phyloP scores from a whole-genome alignment of 1,284 basidiomycete genomes.

The Anthracocystis walkeri region DNA sequence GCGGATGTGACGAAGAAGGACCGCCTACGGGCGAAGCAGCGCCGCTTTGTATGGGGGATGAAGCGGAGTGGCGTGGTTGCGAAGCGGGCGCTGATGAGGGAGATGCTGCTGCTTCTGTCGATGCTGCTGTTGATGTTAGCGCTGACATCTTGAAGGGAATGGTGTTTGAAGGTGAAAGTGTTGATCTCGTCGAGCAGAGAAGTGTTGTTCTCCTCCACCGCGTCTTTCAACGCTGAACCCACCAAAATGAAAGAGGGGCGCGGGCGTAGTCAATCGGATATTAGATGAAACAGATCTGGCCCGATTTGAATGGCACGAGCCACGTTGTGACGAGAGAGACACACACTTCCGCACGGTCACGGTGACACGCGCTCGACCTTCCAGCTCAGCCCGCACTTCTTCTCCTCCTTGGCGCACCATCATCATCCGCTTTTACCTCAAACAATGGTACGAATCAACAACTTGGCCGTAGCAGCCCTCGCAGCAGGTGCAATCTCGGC shows the following conservation, averaged over 20 bases:
- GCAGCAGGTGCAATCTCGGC: constrained; percentile 27
- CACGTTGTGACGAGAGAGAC: neutral
- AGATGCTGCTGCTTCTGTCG: constrained; percentile 10
- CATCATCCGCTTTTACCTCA: neutral
- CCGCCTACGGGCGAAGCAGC: constrained; percentile 16
- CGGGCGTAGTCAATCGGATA: neutral
- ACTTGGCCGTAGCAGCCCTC: constrained; percentile 30
- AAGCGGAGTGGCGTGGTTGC: constrained; percentile 7
- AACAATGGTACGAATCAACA: constrained; percentile 42
- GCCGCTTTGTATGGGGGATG: constrained; percentile 13
- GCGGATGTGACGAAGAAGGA: constrained; percentile 9
- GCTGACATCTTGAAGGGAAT: neutral
- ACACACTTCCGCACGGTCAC: neutral
- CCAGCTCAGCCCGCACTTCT: neutral
- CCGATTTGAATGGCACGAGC: constrained; percentile 10
- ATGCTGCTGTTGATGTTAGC: constrained; percentile 14
- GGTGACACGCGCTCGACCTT: neutral
- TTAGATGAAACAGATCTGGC: neutral
- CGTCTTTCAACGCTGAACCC: neutral
- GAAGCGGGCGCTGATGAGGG: constrained; percentile 8
- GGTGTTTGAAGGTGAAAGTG: constrained; percentile 7
- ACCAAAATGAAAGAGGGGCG: neutral
- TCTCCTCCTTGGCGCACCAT: constrained; percentile 2
- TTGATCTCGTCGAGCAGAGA: constrained; percentile 3
- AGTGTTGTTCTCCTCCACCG: constrained; percentile 23